These are phyloP conservation scores for Iris pallida DNA, from an alignment of 116 monocot species.

Conservation along the genomic window DNA sequence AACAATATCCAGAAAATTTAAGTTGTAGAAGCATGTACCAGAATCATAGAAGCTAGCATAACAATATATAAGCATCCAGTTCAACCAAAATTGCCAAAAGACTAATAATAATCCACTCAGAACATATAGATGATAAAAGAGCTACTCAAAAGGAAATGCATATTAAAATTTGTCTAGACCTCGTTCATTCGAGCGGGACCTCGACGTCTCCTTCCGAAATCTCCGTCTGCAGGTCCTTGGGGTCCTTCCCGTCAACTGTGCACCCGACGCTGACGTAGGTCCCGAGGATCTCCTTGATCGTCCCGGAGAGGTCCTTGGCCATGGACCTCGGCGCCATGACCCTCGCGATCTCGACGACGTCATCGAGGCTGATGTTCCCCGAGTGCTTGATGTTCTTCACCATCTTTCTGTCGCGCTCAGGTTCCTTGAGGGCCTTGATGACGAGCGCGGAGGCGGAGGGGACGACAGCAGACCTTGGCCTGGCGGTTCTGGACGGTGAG, in stretches of 20 bases:
- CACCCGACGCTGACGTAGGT: conserved; percentile 68
- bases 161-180: no score
- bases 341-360: conserved; percentile 66
- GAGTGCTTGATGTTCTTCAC: conserved; percentile 73
- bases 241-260: conserved; percentile 71
- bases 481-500: conserved; percentile 73
- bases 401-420: conserved; percentile 72
- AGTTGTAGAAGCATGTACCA: no score
- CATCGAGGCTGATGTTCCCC: conserved; percentile 65
- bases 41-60: no score
- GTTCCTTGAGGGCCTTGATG: conserved; percentile 74
- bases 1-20: no score
- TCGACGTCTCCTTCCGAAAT: conserved; percentile 47
- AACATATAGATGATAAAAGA: no score
- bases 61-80: no score
- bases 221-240: conserved; percentile 60
- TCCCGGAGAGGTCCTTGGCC: conserved; percentile 58
- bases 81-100: no score
- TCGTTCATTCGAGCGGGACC: conserved; percentile 27
- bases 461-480: conserved; percentile 51
- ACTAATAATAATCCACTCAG: no score
- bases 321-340: conserved; percentile 50
- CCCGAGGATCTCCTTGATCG: conserved; percentile 74
- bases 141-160: no score
- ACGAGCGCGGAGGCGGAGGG: conserved; percentile 50